A percentile compares a stretch with the other conserved stretches of the same genome.
Conservation (phyloP, 2,329 filamentous ascomycete species). For the Coniochaeta ligniaria region DNA sequence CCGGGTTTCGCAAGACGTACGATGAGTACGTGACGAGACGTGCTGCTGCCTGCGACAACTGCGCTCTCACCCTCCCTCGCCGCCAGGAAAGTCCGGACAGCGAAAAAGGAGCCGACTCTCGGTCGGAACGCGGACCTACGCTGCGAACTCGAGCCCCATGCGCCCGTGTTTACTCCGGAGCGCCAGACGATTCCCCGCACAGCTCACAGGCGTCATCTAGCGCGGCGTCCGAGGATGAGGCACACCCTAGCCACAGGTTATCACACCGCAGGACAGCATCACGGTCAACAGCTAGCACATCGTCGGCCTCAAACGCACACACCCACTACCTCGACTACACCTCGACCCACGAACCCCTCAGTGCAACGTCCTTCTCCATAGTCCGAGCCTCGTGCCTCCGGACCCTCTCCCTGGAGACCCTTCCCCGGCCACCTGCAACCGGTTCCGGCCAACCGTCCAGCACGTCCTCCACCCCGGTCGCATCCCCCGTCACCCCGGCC, state of each 20-base stretch:
- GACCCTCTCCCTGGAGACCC: slow-evolving; percentile 59
- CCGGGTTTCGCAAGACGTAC: slow-evolving; percentile 55
- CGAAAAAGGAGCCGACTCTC: slow-evolving; percentile 26
- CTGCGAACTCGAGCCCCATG: slow-evolving; percentile 54
- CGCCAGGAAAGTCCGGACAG: slow-evolving; percentile 24
- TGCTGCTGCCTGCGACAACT: slow-evolving; percentile 61
- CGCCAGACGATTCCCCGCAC: slow-evolving; percentile 36
- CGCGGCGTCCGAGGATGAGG: slow-evolving; percentile 35
- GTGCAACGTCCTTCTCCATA: slow-evolving; percentile 57
- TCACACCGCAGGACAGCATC: slow-evolving; percentile 37
- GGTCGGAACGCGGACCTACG: slow-evolving; percentile 33
- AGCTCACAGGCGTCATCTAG: slow-evolving; percentile 38
- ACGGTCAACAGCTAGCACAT: slow-evolving; percentile 42
- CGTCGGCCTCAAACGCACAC: slow-evolving; percentile 33
- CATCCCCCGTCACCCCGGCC: slow-evolving; percentile 27
- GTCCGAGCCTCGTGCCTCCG: slow-evolving; percentile 60
- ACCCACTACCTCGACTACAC: slow-evolving; percentile 62
- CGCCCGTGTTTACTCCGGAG: slow-evolving; percentile 44
- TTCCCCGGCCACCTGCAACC: slow-evolving; percentile 44
- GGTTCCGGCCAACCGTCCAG: slow-evolving; percentile 19
- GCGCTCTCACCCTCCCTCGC: slow-evolving; percentile 57
- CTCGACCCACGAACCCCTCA: slow-evolving; percentile 58
- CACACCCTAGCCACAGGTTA: slow-evolving; percentile 11
- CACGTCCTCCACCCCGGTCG: slow-evolving; percentile 27
- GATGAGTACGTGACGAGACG: slow-evolving; percentile 58